Conservation (phyloP, 768 basidiomycete genomes). For the Fomitopsis pulvina region DNA sequence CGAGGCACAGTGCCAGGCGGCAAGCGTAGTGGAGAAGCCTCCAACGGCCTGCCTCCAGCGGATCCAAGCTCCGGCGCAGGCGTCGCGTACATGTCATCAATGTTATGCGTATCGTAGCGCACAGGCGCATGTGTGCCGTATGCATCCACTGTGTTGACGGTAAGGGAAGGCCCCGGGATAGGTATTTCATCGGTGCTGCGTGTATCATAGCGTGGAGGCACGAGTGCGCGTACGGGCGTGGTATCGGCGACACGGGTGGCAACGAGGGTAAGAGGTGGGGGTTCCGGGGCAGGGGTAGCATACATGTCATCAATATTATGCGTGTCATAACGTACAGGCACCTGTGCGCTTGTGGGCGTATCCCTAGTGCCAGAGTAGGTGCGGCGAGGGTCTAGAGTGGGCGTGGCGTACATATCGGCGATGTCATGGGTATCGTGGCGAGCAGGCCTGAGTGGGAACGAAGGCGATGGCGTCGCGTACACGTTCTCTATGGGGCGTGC, state of each 20-base stretch:
- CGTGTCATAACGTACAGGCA: no score
- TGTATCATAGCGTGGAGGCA: no score
- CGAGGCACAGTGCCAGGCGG: not conserved
- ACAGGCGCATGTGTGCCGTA: not conserved
- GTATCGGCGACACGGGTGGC: not conserved
- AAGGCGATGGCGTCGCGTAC: not conserved
- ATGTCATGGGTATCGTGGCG: not conserved
- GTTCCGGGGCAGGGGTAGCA: not conserved
- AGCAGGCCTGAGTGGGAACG: not conserved
- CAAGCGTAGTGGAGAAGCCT: not conserved
- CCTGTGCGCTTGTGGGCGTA: no score
- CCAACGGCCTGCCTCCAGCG: not conserved
- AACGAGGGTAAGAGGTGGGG: not conserved
- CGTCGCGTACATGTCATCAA: not conserved
- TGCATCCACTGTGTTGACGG: not conserved
- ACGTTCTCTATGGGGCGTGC: not conserved
- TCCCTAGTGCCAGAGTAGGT: not conserved
- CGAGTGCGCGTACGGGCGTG: no score
- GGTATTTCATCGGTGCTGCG: no score
- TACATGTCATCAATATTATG: not conserved
- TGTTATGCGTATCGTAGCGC: not conserved
- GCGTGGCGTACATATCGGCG: not conserved
- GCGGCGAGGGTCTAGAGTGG: not conserved
- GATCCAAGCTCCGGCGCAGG: not conserved
- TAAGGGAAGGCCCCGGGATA: no score